phyloP scores from a whole-genome alignment of 148 eudicot species.

The Heliamphora exappendiculata region DNA sequence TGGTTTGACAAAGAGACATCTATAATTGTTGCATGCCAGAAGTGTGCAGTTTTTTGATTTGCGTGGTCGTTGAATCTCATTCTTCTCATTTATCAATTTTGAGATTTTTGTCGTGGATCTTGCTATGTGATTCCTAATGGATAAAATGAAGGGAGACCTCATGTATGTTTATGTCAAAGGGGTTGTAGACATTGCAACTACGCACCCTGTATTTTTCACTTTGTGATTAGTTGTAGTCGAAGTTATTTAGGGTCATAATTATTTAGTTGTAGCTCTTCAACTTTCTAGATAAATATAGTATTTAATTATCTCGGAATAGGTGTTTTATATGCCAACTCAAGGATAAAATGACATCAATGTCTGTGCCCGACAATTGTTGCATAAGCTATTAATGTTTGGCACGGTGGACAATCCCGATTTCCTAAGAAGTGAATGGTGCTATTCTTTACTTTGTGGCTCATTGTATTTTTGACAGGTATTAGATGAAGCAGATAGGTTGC shows the following conservation, averaged over 20 bases:
- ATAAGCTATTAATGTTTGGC: not conserved
- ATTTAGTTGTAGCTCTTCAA: not conserved
- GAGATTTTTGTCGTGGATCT: not conserved
- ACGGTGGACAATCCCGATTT: not conserved
- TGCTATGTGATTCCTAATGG: not conserved
- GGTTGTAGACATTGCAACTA: not conserved
- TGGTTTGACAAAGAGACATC: not conserved
- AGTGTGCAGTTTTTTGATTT: not conserved
- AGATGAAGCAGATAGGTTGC: slow-evolving; percentile 91
- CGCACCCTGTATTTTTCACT: not conserved
- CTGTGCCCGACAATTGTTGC: not conserved
- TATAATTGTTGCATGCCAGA: not conserved
- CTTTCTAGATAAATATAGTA: not conserved
- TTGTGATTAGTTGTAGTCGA: not conserved
- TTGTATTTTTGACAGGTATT: slow-evolving; percentile 45
- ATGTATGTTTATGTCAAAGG: not conserved
- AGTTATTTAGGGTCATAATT: not conserved
- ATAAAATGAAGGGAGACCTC: not conserved
- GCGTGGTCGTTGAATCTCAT: not conserved
- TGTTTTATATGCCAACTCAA: not conserved
- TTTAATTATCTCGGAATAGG: not conserved
- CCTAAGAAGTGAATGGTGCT: not conserved
- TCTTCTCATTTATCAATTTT: not conserved
- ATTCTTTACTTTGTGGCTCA: not conserved
- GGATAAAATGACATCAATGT: not conserved